Base-by-base conservation (phyloP, 345 rosid genomes). In the Citrus mangshanensis region DNA sequence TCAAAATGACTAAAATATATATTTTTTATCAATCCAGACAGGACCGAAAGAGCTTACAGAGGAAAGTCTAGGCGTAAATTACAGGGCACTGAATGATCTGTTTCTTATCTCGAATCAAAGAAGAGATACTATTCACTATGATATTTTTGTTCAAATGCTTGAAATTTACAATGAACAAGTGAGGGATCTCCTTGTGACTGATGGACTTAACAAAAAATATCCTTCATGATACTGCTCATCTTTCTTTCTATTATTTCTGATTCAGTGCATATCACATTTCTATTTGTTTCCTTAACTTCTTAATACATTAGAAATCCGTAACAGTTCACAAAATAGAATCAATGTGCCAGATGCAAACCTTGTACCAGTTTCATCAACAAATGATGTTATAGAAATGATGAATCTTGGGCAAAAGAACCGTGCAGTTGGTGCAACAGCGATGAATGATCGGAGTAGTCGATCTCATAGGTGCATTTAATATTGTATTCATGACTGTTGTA, bases 111-210 rank as follows among this genome's bases (percentile, higher is more conserved):
- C 94, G 6, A 72, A 87, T 73, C 90, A 93, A 82, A 89, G 98
- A 78, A 91, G 86, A 82, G 91, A 89, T 62, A 82, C 87, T 14
- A 81, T 85, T 80, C 62, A 84, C 79, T 94, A 96, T 37, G 93
- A 88, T 32, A 90, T 96, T 68, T 89, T 83, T n/a, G 97, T 94
- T 24, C 99, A 96, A 87, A 94, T 96, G 98, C 93, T 94, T 61
- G 99, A 96, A 82, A 93, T 96, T 64, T 94, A 96, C 87, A 94
- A 96, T 66, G 99, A 96, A 80, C 98, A 96, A 94, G 98, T 94
- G 74, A 87, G 92, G 80, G 99, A 96, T 88, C 97, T 96, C 67
- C 98, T 96, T 68, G 84, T 86, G 60, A 69, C 87, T 9, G 97
- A 94, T 86, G 93, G 97, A 65, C 84, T 84, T 37, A 91, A 85